Evolutionary conservation across 805 yeast genomes (phyloP), one percentile per base, ranked within the genome.

Genomic region (Cyberlindnera euphorbiiphila): DNA sequence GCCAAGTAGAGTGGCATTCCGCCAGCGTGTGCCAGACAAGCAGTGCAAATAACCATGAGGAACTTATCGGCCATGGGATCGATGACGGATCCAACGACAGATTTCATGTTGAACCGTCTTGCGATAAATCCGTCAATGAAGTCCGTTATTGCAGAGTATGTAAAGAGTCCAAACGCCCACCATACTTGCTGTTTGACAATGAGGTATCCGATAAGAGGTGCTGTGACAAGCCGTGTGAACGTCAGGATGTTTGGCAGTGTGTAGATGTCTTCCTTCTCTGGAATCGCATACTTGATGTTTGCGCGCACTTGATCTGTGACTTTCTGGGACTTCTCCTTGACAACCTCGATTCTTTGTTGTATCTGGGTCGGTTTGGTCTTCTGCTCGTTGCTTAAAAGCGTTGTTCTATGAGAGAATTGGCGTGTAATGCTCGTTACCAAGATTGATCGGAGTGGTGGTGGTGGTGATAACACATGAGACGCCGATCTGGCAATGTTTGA

Each of bases 41-140:
- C 69, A 0, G 98, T 89, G 35, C 95, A 77, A 0, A 85, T 76
- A 15, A 91, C 72, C 96, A 93, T 88, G 32, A 93, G 68, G 12
- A 84, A 67, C 57, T 93, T 93, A 57, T 93, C 99, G 0, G 98
- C 99, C 64, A 87, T 70, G 0, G 99, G 99, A 54, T 93, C 99
- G 23, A 94, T 66, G 12, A 93, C 80, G 0, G 96, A 81, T 0
- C 99, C 99, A 6, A 88, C 74, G 2, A 85, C 81, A 1, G 96
- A 79, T 51, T 78, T 74, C 71, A 83, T 66, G 39, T 86, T 78
- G 66, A 61, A 91, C 42, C 63, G 73, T 38, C 99, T 69, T 5
- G 99, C 99, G 45, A 94, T 76, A 53, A 63, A 85, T 0, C 99
- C 99, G 60, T 93, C 99, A 16, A 89, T 62, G 46, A 85, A 81